phyloP scores from a whole-genome alignment of 305 asterid species.

The Fraxinus latifolia region DNA sequence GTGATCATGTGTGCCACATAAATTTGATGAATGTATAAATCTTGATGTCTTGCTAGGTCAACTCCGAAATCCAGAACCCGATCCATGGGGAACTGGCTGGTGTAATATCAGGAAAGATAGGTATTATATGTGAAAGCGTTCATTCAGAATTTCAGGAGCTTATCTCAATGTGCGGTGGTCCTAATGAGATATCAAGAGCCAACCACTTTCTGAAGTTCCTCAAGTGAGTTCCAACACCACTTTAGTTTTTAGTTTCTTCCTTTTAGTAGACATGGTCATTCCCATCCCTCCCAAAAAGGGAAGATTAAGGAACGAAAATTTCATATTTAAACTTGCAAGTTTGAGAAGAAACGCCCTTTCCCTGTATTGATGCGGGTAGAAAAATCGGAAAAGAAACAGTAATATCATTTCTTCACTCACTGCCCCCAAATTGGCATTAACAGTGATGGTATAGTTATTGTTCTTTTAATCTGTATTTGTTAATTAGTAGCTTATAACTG shows the following conservation, averaged over 20 bases:
- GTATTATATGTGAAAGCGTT: conserved; percentile 78
- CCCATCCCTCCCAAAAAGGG: neutral
- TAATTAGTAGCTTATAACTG: conserved; percentile 24
- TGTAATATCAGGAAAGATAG: conserved; percentile 53
- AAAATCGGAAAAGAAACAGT: neutral
- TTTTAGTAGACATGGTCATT: conserved; percentile 4
- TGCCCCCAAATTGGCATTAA: neutral
- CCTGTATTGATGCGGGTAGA: neutral
- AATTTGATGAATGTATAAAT: conserved; percentile 17
- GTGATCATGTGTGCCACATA: neutral
- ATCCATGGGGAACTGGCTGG: conserved; percentile 50
- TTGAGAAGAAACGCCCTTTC: neutral
- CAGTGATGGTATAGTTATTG: conserved; percentile 10
- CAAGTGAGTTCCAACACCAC: conserved; percentile 46
- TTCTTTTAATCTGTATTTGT: neutral
- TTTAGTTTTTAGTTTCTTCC: neutral
- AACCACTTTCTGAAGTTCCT: conserved; percentile 58
- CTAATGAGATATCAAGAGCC: conserved; percentile 75
- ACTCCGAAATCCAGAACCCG: conserved; percentile 62
- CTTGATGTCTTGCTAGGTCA: conserved; percentile 45
- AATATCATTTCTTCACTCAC: neutral
- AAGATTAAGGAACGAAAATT: conserved; percentile 8
- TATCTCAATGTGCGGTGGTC: conserved; percentile 82
- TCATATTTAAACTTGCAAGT: conserved; percentile 11
- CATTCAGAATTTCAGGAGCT: conserved; percentile 70